Evolutionary conservation across 768 basidiomycete genomes (phyloP).

Genomic region (Mrakia gelida): DNA sequence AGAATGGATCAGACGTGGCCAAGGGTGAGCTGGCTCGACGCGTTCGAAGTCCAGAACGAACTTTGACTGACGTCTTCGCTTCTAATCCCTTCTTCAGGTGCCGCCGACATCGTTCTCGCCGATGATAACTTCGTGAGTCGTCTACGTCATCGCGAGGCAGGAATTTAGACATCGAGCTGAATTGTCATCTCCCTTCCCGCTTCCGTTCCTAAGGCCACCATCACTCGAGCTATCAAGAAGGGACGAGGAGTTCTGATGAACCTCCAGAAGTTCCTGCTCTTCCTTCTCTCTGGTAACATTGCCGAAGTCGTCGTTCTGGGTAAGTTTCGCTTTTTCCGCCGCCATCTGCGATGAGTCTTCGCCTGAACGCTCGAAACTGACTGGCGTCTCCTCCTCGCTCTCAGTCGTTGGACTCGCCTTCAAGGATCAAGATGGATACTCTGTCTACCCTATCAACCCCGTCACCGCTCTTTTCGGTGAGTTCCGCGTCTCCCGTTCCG

Average conservation of each 20-base stretch:
- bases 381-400: too few species aligned
- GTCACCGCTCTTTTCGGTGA: conserved; percentile 46
- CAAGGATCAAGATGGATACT: conserved; percentile 50
- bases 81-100: conserved; percentile 51
- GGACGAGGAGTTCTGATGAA: conserved; percentile 61
- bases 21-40: conserved; percentile 45
- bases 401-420: conserved; percentile 55
- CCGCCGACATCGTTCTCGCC: conserved; percentile 61
- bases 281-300: conserved; percentile 55
- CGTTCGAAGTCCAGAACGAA: neutral
- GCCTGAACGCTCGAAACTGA: too few species aligned
- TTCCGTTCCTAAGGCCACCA: conserved; percentile 39
- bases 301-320: conserved; percentile 54
- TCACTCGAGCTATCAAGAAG: conserved; percentile 62
- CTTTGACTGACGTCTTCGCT: too few species aligned
- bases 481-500: neutral
- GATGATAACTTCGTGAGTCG: conserved; percentile 58
- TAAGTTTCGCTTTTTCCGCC: too few species aligned
- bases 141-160: too few species aligned
- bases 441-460: conserved; percentile 59
- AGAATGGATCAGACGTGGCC: conserved; percentile 56
- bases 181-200: too few species aligned
- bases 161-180: too few species aligned
- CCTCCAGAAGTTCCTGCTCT: conserved; percentile 57
- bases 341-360: too few species aligned